Percentiles rank a stretch among this genome's conserved stretches.
phyloP scores from a whole-genome alignment of 148 eudicot species.

The Vaccinium macrocarpon region DNA sequence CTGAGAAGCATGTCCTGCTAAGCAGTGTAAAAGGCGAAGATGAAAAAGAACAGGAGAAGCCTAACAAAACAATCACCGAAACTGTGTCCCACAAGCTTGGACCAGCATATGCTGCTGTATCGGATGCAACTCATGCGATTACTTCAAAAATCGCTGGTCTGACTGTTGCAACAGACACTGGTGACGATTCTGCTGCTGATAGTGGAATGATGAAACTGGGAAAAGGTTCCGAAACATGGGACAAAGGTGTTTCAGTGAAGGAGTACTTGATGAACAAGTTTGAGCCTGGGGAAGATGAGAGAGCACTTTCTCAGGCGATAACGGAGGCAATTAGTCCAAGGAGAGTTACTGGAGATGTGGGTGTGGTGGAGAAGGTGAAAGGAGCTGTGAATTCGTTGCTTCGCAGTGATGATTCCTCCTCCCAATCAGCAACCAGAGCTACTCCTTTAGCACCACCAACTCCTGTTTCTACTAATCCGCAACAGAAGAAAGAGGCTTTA shows the following conservation, averaged over 20 bases:
- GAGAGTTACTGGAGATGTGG: conserved; percentile 36
- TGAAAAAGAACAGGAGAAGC: conserved; percentile 15
- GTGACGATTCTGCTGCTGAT: not conserved
- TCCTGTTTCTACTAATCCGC: conserved; percentile 52
- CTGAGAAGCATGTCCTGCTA: conserved; percentile 33
- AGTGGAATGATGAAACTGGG: conserved; percentile 2
- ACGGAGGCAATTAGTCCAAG: conserved; percentile 63
- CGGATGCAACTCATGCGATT: conserved; percentile 41
- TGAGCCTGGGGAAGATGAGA: conserved; percentile 82
- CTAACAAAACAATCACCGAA: conserved; percentile 26
- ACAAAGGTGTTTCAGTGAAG: conserved; percentile 67
- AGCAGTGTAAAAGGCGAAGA: conserved; percentile 20
- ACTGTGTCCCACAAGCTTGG: conserved; percentile 36
- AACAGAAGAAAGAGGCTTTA: conserved; percentile 24
- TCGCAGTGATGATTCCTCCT: conserved; percentile 32
- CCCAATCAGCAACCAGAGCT: conserved; percentile 25
- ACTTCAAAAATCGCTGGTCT: conserved; percentile 43
- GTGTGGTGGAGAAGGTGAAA: conserved; percentile 68
- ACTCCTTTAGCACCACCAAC: conserved; percentile 27
- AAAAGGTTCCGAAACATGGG: conserved; percentile 21
- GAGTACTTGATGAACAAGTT: conserved; percentile 67
- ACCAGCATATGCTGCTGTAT: conserved; percentile 42
- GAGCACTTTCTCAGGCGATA: conserved; percentile 66
- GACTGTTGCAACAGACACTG: conserved; percentile 22
- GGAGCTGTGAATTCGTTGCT: conserved; percentile 68